Percentiles rank a stretch among this genome's conserved stretches.
Evolutionary conservation across 2,329 filamentous ascomycete species (phyloP).

Genomic region (Alternaria ethzedia): DNA sequence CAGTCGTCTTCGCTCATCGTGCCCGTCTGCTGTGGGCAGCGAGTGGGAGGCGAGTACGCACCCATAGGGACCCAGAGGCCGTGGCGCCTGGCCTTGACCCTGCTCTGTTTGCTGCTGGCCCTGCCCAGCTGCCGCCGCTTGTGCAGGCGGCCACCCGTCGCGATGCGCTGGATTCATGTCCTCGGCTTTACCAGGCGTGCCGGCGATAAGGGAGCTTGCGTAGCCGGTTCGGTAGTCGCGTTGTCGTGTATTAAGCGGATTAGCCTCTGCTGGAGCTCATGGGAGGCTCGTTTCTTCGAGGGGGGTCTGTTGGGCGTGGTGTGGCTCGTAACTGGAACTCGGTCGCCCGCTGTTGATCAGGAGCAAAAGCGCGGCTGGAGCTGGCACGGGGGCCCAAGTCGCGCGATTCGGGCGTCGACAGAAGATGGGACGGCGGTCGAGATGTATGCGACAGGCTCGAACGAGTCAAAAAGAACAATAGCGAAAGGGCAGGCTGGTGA

Average conservation of each 20-base stretch:
- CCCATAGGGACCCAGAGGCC: slow-evolving; percentile 47
- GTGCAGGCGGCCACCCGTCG: slow-evolving; percentile 52
- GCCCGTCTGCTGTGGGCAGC: slow-evolving; percentile 14
- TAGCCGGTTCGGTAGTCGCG: slow-evolving; percentile 21
- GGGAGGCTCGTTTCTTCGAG: slow-evolving; percentile 16
- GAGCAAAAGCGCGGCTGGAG: slow-evolving; percentile 33
- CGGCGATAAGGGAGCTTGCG: slow-evolving; percentile 33
- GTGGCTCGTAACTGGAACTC: slow-evolving; percentile 19
- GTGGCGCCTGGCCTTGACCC: slow-evolving; percentile 40
- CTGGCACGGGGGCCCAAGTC: slow-evolving; percentile 20
- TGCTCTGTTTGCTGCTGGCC: slow-evolving; percentile 48
- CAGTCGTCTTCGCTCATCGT: slow-evolving; percentile 25
- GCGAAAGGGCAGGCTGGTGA: slow-evolving; percentile 8
- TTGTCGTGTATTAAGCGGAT: slow-evolving; percentile 15
- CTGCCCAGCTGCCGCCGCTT: slow-evolving; percentile 56
- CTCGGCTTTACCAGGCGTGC: slow-evolving; percentile 38
- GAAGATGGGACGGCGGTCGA: slow-evolving; percentile 12
- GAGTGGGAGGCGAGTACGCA: slow-evolving; percentile 27
- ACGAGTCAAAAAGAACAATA: slow-evolving; percentile 23
- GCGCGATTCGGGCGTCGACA: slow-evolving; percentile 21
- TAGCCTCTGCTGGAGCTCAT: slow-evolving; percentile 27
- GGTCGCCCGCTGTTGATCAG: slow-evolving; percentile 30
- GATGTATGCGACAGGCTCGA: slow-evolving; percentile 22
- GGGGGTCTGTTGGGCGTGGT: slow-evolving; percentile 16
- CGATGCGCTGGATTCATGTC: slow-evolving; percentile 51